Percentiles rank a stretch among this genome's conserved stretches.
Evolutionary conservation across 257 asterid species (phyloP).

Genomic region (Mentha longifolia): DNA sequence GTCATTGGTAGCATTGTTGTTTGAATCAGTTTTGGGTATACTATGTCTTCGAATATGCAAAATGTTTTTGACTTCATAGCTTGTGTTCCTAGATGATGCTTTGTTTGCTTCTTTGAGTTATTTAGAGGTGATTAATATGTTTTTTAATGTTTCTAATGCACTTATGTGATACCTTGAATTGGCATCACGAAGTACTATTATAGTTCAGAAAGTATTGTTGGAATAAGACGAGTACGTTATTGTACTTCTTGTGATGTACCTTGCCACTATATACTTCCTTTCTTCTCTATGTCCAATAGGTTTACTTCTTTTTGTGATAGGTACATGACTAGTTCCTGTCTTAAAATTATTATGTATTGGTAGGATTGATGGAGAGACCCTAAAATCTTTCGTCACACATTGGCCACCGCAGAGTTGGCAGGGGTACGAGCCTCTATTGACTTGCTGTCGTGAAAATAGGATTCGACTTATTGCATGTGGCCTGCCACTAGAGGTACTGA

Average conservation of each 20-base stretch:
- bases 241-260: background rate
- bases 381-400: constrained; percentile 68
- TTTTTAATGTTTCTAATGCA: background rate
- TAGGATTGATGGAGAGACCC: constrained; percentile 77
- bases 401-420: constrained; percentile 89
- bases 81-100: background rate
- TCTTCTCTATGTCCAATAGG: background rate
- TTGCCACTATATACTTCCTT: background rate
- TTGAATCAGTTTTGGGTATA: background rate
- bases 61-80: constrained; percentile 2
- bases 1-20: background rate
- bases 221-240: background rate
- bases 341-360: constrained; percentile 31
- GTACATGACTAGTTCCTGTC: constrained; percentile 6
- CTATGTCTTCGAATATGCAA: constrained; percentile 5
- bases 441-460: constrained; percentile 76
- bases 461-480: constrained; percentile 86
- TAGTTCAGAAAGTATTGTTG: background rate
- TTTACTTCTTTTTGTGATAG: constrained; percentile 20
- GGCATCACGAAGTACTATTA: background rate
- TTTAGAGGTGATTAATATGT: background rate
- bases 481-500: constrained; percentile 79
- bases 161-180: background rate
- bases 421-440: constrained; percentile 84
- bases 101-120: constrained; percentile 12